Percentiles rank a stretch among this genome's conserved stretches.
Conservation (phyloP, 345 rosid species). For the Combretum micranthum region DNA sequence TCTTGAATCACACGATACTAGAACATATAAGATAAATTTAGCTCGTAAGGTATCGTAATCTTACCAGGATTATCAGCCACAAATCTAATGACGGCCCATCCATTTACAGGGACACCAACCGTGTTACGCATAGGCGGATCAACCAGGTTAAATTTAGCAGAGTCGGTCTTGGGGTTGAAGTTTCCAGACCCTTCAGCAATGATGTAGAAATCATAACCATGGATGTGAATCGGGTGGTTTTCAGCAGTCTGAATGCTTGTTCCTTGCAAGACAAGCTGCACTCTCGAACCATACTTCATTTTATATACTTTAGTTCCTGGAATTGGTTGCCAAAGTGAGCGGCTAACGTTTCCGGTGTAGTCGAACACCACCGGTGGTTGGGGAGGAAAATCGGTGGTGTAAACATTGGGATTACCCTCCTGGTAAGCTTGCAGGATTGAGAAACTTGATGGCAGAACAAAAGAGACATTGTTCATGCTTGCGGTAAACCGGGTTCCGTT, state of each 20-base stretch:
- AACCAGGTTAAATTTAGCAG: constrained; percentile 66
- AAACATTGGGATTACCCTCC: constrained; percentile 61
- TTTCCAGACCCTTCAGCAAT: constrained; percentile 85
- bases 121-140: constrained; percentile 96
- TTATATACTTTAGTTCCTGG: constrained; percentile 61
- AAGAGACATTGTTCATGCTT: constrained; percentile 80
- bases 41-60: not conserved
- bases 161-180: constrained; percentile 58
- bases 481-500: constrained; percentile 87
- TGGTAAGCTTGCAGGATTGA: constrained; percentile 74
- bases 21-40: no score
- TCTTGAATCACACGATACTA: no score
- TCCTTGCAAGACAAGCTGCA: constrained; percentile 77
- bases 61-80: constrained; percentile 96
- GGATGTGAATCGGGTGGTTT: constrained; percentile 90
- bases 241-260: constrained; percentile 79
- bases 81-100: constrained; percentile 94
- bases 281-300: constrained; percentile 61
- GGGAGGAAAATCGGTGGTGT: constrained; percentile 75
- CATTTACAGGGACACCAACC: constrained; percentile 59
- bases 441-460: constrained; percentile 55
- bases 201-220: constrained; percentile 90
- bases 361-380: constrained; percentile 60
- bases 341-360: constrained; percentile 79
- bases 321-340: constrained; percentile 59